phyloP scores from a whole-genome alignment of 2,329 filamentous ascomycete genomes.

The Dactylonectria macrodidyma region DNA sequence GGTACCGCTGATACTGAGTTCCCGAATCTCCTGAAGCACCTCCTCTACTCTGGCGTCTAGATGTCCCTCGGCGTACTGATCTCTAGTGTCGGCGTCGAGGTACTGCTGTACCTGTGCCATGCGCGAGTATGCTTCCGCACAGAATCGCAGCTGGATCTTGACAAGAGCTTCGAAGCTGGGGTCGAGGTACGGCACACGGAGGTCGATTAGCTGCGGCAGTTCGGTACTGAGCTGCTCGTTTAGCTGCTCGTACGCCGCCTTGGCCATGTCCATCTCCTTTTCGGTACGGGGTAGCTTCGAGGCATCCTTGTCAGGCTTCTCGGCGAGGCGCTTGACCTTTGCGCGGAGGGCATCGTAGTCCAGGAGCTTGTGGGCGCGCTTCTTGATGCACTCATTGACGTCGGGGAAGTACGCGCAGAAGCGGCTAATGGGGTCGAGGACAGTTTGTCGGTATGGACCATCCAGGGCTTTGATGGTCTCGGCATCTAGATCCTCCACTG shows the following conservation, averaged over 20 bases:
- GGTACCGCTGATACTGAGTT: conserved; percentile 89
- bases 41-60: conserved; percentile 94
- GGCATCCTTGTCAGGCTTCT: conserved; percentile 99
- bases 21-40: conserved; percentile 95
- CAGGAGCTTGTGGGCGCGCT: conserved; percentile 97
- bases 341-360: conserved; percentile 97
- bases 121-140: conserved; percentile 94
- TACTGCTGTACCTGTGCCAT: conserved; percentile 99
- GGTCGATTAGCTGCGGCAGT: conserved; percentile 94
- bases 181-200: conserved; percentile 96
- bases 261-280: conserved; percentile 96
- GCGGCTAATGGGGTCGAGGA: conserved; percentile 93
- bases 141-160: conserved; percentile 98
- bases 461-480: conserved; percentile 99
- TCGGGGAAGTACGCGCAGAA: conserved; percentile 99
- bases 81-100: conserved; percentile 92
- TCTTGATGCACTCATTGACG: conserved; percentile 99
- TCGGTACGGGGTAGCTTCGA: conserved; percentile 96
- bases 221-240: conserved; percentile 97
- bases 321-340: conserved; percentile 95
- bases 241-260: conserved; percentile 92
- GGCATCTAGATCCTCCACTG: conserved; percentile 96
- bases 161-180: conserved; percentile 97
- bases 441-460: conserved; percentile 93
- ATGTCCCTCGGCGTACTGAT: conserved; percentile 95